Base-by-base conservation (phyloP, 1,139 yeast genomes). In the Nakaseomyces nivariensis region DNA sequence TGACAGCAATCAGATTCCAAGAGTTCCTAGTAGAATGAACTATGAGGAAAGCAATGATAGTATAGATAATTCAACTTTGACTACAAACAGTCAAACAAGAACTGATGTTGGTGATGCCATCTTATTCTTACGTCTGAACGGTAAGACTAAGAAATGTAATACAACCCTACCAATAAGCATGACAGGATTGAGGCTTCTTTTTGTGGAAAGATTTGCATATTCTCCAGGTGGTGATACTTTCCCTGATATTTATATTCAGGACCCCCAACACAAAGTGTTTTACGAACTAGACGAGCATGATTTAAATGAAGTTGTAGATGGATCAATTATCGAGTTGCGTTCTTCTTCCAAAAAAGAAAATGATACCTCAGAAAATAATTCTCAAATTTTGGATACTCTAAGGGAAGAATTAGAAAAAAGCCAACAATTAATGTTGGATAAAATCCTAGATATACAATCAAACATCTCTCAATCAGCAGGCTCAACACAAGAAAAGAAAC, bases 201-300 rank as follows among this genome's bases (percentile, higher is more conserved):
- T 90, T 63, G 87, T 89, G 25, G 96, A 90, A 60, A 86, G 81
- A 60, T 90, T 89, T 69, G 88, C 94, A 1, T 87, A 84, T 61
- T 77, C 92, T 0, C 94, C 95, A 0, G 84, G 87, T 0, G 70
- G 79, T 2, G 73, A 79, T 1, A 66, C 76, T 2, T 88, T 88
- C 58, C 97, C 98, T 0, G 85, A 81, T n/a, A 78, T 92, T 34
- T 85, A 86, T 59, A 73, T 89, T 6, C 81, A 76, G 56, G 95
- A 87, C 55, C 76, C 78, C 0, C 65, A 68, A 2, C 72, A 76
- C 29, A 78, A 78, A 0, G 74, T 88, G 1, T 73, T 83, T 1
- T 90, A 87, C 61, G 97, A 90, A 64, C 69, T 92, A 26, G 97
- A 90, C 54, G 94, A 89, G 48, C 73, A 72, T 34, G 67, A 75